These are phyloP conservation scores for Annona squamosa DNA, from an alignment of 164 flowering plant genomes.

Conservation along the genomic window DNA sequence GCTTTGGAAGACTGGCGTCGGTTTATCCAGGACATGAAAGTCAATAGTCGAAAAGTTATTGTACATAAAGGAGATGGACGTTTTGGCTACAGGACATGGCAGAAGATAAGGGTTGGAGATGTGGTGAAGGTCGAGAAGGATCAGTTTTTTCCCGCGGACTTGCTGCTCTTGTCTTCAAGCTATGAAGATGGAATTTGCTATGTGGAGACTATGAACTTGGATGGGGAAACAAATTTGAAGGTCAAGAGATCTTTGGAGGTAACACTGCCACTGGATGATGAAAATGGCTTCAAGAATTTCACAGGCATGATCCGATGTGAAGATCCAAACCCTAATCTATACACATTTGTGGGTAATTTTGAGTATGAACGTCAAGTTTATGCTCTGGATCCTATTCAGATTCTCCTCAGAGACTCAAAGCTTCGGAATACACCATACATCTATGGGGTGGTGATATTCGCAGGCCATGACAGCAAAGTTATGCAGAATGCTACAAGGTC, in stretches of 20 bases:
- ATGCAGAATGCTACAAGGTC: slow-evolving; percentile 72
- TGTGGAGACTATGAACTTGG: slow-evolving; percentile 86
- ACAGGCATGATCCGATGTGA: slow-evolving; percentile 63
- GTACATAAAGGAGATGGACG: slow-evolving; percentile 49
- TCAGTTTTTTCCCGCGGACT: slow-evolving; percentile 79
- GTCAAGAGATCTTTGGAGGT: slow-evolving; percentile 61
- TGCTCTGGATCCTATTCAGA: slow-evolving; percentile 61
- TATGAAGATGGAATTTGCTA: slow-evolving; percentile 81
- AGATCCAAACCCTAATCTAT: slow-evolving; percentile 79
- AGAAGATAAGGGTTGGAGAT: slow-evolving; percentile 61
- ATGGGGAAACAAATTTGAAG: slow-evolving; percentile 87
- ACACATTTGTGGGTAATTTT: slow-evolving; percentile 64
- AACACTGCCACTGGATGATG: slow-evolving; percentile 47
- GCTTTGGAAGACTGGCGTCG: slow-evolving; percentile 46
- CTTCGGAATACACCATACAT: slow-evolving; percentile 64
- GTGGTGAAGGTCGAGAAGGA: slow-evolving; percentile 75
- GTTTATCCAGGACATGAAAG: slow-evolving; percentile 61
- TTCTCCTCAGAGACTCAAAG: slow-evolving; percentile 78
- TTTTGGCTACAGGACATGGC: slow-evolving; percentile 48
- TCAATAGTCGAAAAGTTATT: slow-evolving; percentile 61
- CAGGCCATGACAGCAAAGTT: slow-evolving; percentile 84
- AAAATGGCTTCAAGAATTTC: slow-evolving; percentile 42
- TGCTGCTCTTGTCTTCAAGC: slow-evolving; percentile 66
- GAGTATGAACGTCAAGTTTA: slow-evolving; percentile 41
- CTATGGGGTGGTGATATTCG: slow-evolving; percentile 73